Evolutionary conservation across 1,284 basidiomycete species (phyloP).

Genomic region (Puccinia polysora): DNA sequence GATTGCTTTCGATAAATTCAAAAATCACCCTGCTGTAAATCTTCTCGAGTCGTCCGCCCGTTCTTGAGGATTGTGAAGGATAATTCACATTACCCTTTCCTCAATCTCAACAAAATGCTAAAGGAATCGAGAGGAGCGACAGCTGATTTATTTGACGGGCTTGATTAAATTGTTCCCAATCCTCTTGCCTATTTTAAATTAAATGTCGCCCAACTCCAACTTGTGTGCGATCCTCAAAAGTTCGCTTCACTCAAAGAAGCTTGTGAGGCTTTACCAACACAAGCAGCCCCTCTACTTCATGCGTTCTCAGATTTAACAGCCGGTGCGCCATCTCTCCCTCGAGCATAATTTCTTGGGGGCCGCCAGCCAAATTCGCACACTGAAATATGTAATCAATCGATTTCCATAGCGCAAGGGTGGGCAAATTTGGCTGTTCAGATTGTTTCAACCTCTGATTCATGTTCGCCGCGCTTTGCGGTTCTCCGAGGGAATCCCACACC

Average conservation of each 20-base stretch:
- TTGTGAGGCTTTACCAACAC: slow-evolving; percentile 45
- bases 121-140: too few relatives aligned
- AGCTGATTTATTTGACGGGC: too few relatives aligned
- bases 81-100: too few relatives aligned
- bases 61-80: too few relatives aligned
- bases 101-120: too few relatives aligned
- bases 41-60: too few relatives aligned
- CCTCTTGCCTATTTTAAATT: too few relatives aligned
- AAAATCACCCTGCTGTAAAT: too few relatives aligned
- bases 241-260: not conserved
- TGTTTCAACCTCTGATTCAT: slow-evolving; percentile 39
- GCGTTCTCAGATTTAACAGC: slow-evolving; percentile 51
- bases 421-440: slow-evolving; percentile 42
- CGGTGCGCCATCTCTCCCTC: slow-evolving; percentile 43
- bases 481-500: slow-evolving; percentile 8
- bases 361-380: not conserved
- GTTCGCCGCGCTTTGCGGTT: not conserved
- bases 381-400: not conserved
- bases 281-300: slow-evolving; percentile 51
- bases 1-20: too few relatives aligned
- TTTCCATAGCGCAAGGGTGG: slow-evolving; percentile 47
- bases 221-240: too few relatives aligned
- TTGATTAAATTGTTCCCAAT: too few relatives aligned
- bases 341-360: not conserved
- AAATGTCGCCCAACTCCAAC: too few relatives aligned